Evolutionary conservation across 2,329 filamentous ascomycete species (phyloP).

Genomic region (Paraconiothyrium brasiliense): DNA sequence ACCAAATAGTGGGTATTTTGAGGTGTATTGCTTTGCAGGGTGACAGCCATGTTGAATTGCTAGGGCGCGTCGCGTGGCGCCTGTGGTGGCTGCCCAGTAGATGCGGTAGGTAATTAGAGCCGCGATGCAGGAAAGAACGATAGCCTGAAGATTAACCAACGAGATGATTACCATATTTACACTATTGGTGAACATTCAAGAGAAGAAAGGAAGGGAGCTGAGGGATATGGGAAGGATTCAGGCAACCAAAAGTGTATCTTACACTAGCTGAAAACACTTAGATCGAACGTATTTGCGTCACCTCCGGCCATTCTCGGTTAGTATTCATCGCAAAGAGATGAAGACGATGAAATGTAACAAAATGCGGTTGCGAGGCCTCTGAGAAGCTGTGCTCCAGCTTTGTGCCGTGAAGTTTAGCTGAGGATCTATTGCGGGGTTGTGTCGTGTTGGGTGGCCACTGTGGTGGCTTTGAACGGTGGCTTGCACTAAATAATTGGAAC

Average conservation of each 20-base stretch:
- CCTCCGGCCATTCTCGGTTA: background rate
- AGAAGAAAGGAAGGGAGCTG: too few species aligned
- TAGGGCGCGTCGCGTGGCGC: constrained; percentile 42
- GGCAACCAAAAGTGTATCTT: background rate
- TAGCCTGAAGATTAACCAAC: constrained; percentile 12
- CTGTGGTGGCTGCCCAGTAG: constrained; percentile 41
- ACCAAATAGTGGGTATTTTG: constrained; percentile 58
- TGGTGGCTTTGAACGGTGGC: background rate
- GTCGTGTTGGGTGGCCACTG: background rate
- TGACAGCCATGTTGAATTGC: constrained; percentile 56
- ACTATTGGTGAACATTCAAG: background rate
- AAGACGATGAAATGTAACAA: background rate
- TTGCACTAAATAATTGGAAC: too few species aligned
- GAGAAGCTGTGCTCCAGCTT: background rate
- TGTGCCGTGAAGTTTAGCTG: background rate
- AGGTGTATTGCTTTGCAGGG: constrained; percentile 54
- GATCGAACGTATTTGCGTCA: background rate
- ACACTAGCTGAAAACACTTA: background rate
- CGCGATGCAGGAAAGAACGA: constrained; percentile 21
- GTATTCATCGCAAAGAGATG: background rate
- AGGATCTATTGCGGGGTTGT: background rate
- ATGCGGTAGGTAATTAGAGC: constrained; percentile 26
- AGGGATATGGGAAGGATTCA: too few species aligned
- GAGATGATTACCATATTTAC: constrained; percentile 27
- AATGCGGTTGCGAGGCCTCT: background rate